Evolutionary conservation across 2,329 filamentous ascomycete species (phyloP).

Genomic region (Alternaria sp.): DNA sequence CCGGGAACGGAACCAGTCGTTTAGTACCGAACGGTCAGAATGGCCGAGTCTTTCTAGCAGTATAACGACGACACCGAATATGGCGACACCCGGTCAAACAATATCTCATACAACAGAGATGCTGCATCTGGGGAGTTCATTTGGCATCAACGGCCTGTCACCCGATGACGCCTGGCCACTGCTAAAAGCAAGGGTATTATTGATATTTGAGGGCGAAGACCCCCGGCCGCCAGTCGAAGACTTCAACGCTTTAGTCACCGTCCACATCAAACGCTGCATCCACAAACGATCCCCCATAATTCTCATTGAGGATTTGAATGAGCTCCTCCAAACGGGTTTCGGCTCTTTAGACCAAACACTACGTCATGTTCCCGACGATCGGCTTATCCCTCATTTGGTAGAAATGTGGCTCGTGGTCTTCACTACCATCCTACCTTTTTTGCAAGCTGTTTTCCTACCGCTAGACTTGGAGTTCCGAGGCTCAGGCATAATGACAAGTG

Average conservation of each 20-base stretch:
- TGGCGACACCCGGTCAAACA: constrained; percentile 34
- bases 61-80: constrained; percentile 34
- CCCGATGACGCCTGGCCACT: constrained; percentile 84
- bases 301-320: constrained; percentile 78
- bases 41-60: constrained; percentile 43
- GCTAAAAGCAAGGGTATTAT: constrained; percentile 76
- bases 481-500: constrained; percentile 77
- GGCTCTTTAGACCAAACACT: constrained; percentile 84
- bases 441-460: constrained; percentile 93
- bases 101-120: constrained; percentile 51
- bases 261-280: constrained; percentile 80
- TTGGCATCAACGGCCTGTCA: constrained; percentile 58
- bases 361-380: constrained; percentile 79
- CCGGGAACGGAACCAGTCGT: constrained; percentile 49
- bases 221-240: constrained; percentile 82
- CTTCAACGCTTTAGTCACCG: constrained; percentile 79
- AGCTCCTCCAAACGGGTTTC: constrained; percentile 83
- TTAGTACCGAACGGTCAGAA: constrained; percentile 50
- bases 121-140: constrained; percentile 55
- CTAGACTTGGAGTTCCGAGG: constrained; percentile 94
- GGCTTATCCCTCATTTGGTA: constrained; percentile 87
- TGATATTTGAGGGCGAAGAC: constrained; percentile 84
- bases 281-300: constrained; percentile 74
- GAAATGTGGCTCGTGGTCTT: constrained; percentile 96
- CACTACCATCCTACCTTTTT: constrained; percentile 86